Conservation (phyloP, 345 rosid species). For the Reutealis trisperma region DNA sequence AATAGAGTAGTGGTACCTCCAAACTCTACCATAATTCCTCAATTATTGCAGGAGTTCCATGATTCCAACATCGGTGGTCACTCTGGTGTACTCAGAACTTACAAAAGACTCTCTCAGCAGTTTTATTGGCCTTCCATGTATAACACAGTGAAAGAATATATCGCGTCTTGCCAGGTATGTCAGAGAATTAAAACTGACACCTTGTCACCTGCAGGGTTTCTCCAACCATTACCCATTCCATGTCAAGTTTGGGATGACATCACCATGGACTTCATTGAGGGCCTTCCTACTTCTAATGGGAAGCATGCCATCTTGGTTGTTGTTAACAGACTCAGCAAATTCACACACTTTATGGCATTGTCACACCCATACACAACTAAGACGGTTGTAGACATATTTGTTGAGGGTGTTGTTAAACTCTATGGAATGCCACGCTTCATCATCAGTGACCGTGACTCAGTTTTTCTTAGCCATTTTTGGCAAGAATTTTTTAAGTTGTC, state of each 20-base stretch:
- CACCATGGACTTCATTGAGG: background rate
- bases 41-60: background rate
- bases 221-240: background rate
- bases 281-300: background rate
- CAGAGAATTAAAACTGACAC: background rate
- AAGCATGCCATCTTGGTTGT: background rate
- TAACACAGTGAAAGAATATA: background rate
- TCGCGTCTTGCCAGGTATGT: background rate
- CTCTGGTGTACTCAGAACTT: background rate
- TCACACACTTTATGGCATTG: accelerated
- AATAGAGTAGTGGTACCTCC: slow-evolving; percentile 1
- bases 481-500: background rate
- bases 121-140: background rate
- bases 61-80: background rate
- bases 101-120: background rate
- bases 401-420: background rate
- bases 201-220: background rate
- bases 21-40: background rate
- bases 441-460: background rate
- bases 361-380: background rate
- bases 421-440: background rate
- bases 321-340: background rate
- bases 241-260: background rate
- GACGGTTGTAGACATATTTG: background rate
- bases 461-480: background rate